phyloP scores from a whole-genome alignment of 169 alveolate species.

The Cryptosporidium ryanae region DNA sequence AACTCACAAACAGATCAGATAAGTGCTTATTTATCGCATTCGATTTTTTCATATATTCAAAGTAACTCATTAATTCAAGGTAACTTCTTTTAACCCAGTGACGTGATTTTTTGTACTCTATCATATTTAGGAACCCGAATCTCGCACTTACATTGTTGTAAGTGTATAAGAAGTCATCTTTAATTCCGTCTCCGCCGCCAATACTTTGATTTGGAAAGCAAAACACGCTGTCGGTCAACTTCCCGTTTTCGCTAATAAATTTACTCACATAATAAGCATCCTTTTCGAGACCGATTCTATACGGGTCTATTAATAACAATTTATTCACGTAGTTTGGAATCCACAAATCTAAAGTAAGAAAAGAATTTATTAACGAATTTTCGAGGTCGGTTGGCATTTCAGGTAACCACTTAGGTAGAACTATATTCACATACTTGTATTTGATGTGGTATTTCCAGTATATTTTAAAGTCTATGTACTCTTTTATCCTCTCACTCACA shows the following conservation, averaged over 20 bases:
- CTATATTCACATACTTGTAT: slow-evolving; percentile 19
- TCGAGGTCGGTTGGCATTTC: slow-evolving; percentile 5
- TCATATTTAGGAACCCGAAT: slow-evolving; percentile 4
- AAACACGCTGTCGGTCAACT: neutral
- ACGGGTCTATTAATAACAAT: slow-evolving; percentile 47
- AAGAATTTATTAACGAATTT: slow-evolving; percentile 12
- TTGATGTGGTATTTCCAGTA: slow-evolving; percentile 42
- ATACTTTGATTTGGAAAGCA: neutral
- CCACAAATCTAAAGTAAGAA: slow-evolving; percentile 46
- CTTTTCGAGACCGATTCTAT: neutral
- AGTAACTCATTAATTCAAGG: slow-evolving; percentile 10
- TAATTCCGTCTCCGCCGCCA: no score
- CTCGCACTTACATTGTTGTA: neutral
- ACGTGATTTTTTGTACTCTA: slow-evolving; percentile 1
- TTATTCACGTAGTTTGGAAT: slow-evolving; percentile 9
- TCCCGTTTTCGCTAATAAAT: neutral
- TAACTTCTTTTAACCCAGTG: slow-evolving; percentile 2
- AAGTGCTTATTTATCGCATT: neutral
- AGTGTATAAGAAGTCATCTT: neutral
- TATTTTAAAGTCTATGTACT: slow-evolving; percentile 5
- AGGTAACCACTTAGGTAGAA: slow-evolving; percentile 56
- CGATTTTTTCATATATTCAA: neutral
- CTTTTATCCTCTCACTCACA: slow-evolving; percentile 19
- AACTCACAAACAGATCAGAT: slow-evolving; percentile 12
- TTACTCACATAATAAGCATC: neutral